A percentile compares a stretch with the other conserved stretches of the same genome.
Evolutionary conservation across 2,329 filamentous ascomycete genomes (phyloP).

Genomic region (Macrophomina phaseolina): DNA sequence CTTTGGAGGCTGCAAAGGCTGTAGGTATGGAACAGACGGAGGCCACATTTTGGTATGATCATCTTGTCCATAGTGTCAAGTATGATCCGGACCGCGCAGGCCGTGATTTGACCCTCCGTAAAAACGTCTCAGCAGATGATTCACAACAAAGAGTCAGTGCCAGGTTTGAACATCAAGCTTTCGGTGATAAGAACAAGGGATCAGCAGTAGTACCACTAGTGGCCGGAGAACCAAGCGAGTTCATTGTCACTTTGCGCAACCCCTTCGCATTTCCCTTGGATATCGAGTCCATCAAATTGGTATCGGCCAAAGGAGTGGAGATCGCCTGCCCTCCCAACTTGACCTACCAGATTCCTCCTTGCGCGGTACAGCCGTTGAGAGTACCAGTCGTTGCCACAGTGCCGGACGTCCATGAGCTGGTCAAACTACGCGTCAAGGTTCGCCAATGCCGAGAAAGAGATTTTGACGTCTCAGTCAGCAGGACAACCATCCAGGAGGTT

Average conservation of each 20-base stretch:
- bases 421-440: slow-evolving; percentile 21
- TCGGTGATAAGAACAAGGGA: slow-evolving; percentile 63
- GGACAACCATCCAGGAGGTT: slow-evolving; percentile 8
- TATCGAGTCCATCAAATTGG: slow-evolving; percentile 79
- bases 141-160: slow-evolving; percentile 70
- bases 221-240: slow-evolving; percentile 76
- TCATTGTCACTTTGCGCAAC: slow-evolving; percentile 87
- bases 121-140: slow-evolving; percentile 11
- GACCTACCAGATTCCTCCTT: slow-evolving; percentile 26
- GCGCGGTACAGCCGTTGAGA: slow-evolving; percentile 36
- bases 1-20: slow-evolving; percentile 75
- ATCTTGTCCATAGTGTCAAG: slow-evolving; percentile 70
- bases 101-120: slow-evolving; percentile 31
- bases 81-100: slow-evolving; percentile 26
- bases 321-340: slow-evolving; percentile 67
- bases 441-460: slow-evolving; percentile 24
- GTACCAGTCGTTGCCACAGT: slow-evolving; percentile 20
- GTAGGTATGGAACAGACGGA: slow-evolving; percentile 72
- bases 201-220: slow-evolving; percentile 63
- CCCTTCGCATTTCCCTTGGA: slow-evolving; percentile 93
- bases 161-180: slow-evolving; percentile 92
- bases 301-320: slow-evolving; percentile 75
- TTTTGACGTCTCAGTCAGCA: slow-evolving; percentile 19
- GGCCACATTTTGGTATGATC: slow-evolving; percentile 97
- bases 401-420: slow-evolving; percentile 5